Evolutionary conservation across 2,329 filamentous ascomycete genomes (phyloP), one percentile per base, ranked within the genome.

Genomic region (Aschersonia sp.): DNA sequence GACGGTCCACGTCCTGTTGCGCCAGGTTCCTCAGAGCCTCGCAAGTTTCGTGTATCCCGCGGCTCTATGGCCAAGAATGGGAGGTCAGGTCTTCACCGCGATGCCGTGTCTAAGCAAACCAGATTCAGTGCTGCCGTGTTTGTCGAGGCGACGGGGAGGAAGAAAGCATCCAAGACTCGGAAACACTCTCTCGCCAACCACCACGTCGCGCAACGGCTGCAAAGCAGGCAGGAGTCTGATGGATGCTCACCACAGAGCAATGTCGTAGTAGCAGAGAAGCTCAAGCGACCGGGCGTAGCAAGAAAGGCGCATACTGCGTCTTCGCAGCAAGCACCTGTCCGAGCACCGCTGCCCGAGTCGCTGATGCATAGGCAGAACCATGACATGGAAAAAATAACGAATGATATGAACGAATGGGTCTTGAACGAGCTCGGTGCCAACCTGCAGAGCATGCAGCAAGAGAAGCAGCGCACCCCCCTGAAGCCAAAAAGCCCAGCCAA

Each of bases 391-490:
- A 65, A 68, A 51, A 66, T 78, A 37, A 64, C 72, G 2, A 68
- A 68, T 5, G 72, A 75, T 35, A 78, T 79, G 75, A 70, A 78
- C 55, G 64, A 68, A 33, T 82, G 75, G 64, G 75, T 78, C 1
- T 63, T 82, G 52, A 66, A 72, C 53, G 71, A 81, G 51, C 78
- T 82, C 35, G 71, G 70, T 2, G 68, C 70, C 22, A 76, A 73
- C 51, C 58, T 79, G 5, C 64, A 70, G 40, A 66, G 60, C 22
- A 68, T 71, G 54, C 67, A 76, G 43, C 60, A 68, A 43, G 65
- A 71, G 52, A 63, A 57, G 45, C 55, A 52, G 46, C 57, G 58
- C 42, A 61, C 63, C n/a, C 72, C 62, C 49, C 77, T 75, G 58
- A 73, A 68, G 53, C 78, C 78, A 22, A 79, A 76, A 55, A 68